These are phyloP conservation scores for Aspergillus olivimuriae DNA, from an alignment of 495 filamentous ascomycete genomes.

Conservation along the genomic window DNA sequence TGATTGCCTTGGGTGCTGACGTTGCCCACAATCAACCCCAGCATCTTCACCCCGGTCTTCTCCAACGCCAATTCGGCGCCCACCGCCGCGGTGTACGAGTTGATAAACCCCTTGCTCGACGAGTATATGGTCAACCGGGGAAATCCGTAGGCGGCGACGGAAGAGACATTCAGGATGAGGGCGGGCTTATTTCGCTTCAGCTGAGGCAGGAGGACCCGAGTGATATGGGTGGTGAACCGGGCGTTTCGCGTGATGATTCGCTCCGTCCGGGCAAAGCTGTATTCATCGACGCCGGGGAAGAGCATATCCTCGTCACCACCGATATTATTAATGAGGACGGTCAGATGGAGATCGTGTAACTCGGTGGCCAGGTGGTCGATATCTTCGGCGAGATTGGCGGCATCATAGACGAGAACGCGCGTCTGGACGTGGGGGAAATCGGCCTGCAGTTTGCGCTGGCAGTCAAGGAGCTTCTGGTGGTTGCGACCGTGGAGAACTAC, in stretches of 20 bases:
- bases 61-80: neutral
- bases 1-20: neutral
- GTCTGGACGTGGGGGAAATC: neutral
- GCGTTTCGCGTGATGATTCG: slow-evolving; percentile 30
- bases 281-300: neutral
- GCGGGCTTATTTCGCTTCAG: slow-evolving; percentile 21
- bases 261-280: slow-evolving; percentile 2
- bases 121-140: slow-evolving; percentile 32
- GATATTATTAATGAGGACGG: neutral
- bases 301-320: neutral
- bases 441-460: neutral
- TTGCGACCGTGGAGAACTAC: slow-evolving; percentile 53
- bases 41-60: neutral
- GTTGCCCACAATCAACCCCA: neutral
- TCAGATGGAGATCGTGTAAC: neutral
- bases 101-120: slow-evolving; percentile 32
- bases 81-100: slow-evolving; percentile 15
- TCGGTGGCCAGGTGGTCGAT: neutral
- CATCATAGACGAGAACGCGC: neutral
- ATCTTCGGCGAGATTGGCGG: neutral
- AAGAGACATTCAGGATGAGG: slow-evolving; percentile 41
- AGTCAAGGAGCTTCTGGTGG: neutral
- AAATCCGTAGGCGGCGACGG: slow-evolving; percentile 23
- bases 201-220: slow-evolving; percentile 29
- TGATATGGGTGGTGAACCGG: slow-evolving; percentile 37